phyloP scores from a whole-genome alignment of 805 yeast genomes.

The Hanseniaspora valbyensis region DNA sequence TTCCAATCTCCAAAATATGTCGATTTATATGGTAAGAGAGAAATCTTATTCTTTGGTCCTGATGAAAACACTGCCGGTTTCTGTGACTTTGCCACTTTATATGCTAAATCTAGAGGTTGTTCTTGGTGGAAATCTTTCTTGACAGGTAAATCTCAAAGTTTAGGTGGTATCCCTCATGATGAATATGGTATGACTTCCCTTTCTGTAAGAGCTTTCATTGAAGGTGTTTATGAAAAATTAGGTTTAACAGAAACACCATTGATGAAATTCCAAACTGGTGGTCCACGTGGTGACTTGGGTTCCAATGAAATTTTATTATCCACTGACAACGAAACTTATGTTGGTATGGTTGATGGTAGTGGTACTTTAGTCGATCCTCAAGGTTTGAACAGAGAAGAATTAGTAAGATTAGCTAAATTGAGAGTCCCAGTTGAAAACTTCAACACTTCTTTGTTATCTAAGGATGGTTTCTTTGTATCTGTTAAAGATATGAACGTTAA shows the following conservation, averaged over 20 bases:
- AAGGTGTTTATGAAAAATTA: constrained; percentile 73
- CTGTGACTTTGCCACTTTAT: constrained; percentile 95
- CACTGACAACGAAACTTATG: constrained; percentile 60
- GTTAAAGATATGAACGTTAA: constrained; percentile 73
- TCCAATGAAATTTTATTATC: constrained; percentile 88
- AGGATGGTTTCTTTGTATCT: constrained; percentile 67
- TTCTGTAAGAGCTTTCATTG: constrained; percentile 84
- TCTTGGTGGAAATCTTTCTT: constrained; percentile 98
- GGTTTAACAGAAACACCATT: constrained; percentile 47
- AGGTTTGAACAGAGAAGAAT: constrained; percentile 74
- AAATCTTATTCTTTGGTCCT: constrained; percentile 95
- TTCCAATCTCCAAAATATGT: constrained; percentile 64
- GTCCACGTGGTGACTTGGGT: constrained; percentile 97
- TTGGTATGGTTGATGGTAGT: constrained; percentile 87
- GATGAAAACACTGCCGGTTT: constrained; percentile 96
- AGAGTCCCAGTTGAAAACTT: constrained; percentile 65
- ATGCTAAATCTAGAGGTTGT: constrained; percentile 85
- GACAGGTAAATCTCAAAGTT: constrained; percentile 82
- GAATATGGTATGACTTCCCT: constrained; percentile 95
- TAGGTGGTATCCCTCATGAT: constrained; percentile 98
- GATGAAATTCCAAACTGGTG: constrained; percentile 90
- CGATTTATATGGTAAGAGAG: constrained; percentile 72
- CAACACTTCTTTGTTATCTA: constrained; percentile 54
- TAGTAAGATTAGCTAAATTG: constrained; percentile 61
- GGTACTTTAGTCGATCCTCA: constrained; percentile 89